A percentile compares a stretch with the other conserved stretches of the same genome.
Conservation (phyloP, 306 rosid species). For the Cucurbita moschata region DNA sequence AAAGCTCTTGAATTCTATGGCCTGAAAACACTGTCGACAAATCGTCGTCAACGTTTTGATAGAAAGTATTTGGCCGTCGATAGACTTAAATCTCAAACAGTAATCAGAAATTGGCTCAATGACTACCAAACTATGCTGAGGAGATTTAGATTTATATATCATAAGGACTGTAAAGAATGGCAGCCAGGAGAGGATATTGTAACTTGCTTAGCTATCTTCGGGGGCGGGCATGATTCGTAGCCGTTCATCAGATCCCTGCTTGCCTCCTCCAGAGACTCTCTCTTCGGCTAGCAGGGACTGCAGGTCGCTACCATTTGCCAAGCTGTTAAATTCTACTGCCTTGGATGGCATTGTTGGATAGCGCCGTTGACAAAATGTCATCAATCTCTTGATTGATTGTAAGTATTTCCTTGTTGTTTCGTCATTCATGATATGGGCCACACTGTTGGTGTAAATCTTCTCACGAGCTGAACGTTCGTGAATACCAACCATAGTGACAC, state of each 20-base stretch:
- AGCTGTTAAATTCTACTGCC: conserved; percentile 97
- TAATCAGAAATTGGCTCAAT: neutral
- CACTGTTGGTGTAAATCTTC: conserved; percentile 96
- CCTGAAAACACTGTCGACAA: conserved; percentile 81
- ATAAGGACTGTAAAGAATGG: neutral
- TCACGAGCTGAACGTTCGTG: conserved; percentile 98
- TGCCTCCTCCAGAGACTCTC: conserved; percentile 33
- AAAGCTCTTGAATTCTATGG: conserved; percentile 88
- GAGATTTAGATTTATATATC: neutral
- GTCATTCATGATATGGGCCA: conserved; percentile 95
- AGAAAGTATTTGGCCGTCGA: conserved; percentile 35
- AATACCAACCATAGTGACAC: conserved; percentile 99
- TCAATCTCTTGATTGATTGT: conserved; percentile 81
- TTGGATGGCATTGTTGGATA: conserved; percentile 92
- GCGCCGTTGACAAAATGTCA: conserved; percentile 94
- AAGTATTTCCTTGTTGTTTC: conserved; percentile 92
- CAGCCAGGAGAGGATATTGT: neutral
- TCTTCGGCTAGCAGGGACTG: conserved; percentile 87
- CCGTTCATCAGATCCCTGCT: conserved; percentile 44
- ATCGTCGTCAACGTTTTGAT: conserved; percentile 34
- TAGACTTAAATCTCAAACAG: neutral
- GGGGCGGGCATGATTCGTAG: conserved; percentile 75
- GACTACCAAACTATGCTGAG: neutral
- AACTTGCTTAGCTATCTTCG: conserved; percentile 25
- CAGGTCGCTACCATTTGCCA: conserved; percentile 98